Evolutionary conservation across 495 filamentous ascomycete genomes (phyloP).

Genomic region (Tricharina praecox): DNA sequence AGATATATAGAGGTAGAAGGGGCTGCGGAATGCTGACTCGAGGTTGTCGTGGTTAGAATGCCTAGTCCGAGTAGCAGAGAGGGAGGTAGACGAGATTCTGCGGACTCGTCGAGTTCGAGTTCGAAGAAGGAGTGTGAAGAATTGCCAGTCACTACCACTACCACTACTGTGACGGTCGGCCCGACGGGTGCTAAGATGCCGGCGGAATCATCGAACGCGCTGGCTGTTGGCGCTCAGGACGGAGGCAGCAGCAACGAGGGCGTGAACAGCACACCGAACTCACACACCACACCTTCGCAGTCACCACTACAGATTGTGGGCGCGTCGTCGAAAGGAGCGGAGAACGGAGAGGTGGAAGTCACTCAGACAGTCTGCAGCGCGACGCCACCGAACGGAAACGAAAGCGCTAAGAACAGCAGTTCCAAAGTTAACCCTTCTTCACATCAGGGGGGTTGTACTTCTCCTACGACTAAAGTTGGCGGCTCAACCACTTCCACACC

Average conservation of each 20-base stretch:
- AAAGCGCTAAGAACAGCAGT: neutral
- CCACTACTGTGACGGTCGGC: too few species aligned
- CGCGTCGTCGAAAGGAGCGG: neutral
- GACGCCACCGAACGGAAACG: neutral
- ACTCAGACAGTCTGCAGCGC: neutral
- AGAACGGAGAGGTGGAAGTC: neutral
- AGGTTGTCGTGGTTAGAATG: neutral
- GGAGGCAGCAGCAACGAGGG: too few species aligned
- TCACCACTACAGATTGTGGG: too few species aligned
- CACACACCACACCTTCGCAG: too few species aligned
- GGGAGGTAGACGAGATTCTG: neutral
- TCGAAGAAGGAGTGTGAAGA: too few species aligned
- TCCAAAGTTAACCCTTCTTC: too few species aligned
- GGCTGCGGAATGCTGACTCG: neutral
- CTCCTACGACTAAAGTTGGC: too few species aligned
- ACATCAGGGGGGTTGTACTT: too few species aligned
- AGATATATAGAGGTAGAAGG: too few species aligned
- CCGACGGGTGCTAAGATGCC: too few species aligned
- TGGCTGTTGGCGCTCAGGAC: too few species aligned
- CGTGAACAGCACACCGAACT: neutral
- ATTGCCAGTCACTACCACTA: neutral
- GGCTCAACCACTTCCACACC: neutral
- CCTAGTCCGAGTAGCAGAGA: neutral
- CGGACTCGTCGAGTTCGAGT: slow-evolving; percentile 1
- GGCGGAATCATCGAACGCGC: too few species aligned